Conservation (phyloP, 2,329 filamentous ascomycete species). For the Grosmannia huntii region DNA sequence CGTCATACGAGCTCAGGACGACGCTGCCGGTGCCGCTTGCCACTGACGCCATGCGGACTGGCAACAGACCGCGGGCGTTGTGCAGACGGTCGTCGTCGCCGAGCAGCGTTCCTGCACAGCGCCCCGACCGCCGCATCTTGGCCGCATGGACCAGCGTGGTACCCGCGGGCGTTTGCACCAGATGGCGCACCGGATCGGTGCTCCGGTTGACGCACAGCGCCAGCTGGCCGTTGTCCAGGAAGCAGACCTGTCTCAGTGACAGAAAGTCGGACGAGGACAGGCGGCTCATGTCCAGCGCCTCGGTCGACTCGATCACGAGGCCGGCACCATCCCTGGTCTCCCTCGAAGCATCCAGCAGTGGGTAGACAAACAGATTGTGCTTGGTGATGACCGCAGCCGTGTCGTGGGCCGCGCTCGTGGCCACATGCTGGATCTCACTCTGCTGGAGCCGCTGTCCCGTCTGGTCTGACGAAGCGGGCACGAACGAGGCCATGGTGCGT, state of each 20-base stretch:
- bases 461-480: background rate
- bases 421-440: constrained; percentile 1
- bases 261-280: background rate
- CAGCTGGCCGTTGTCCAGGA: constrained; percentile 1
- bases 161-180: background rate
- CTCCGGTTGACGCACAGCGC: background rate
- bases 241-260: constrained; percentile 1
- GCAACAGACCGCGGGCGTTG: constrained; percentile 1
- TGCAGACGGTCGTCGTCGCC: background rate
- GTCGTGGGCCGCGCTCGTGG: background rate
- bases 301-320: background rate
- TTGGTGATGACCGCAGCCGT: constrained; percentile 1
- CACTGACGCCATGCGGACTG: background rate
- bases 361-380: background rate
- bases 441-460: background rate
- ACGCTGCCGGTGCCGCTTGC: constrained; percentile 13
- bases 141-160: background rate
- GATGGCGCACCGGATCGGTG: constrained; percentile 25
- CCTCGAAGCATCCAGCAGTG: too few species aligned
- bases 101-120: background rate
- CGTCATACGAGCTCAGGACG: constrained; percentile 38
- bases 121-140: background rate
- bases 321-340: too few species aligned
- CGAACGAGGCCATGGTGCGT: background rate
- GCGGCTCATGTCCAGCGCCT: background rate